Conservation (phyloP, 805 yeast genomes). For the Hanseniaspora nectarophila region DNA sequence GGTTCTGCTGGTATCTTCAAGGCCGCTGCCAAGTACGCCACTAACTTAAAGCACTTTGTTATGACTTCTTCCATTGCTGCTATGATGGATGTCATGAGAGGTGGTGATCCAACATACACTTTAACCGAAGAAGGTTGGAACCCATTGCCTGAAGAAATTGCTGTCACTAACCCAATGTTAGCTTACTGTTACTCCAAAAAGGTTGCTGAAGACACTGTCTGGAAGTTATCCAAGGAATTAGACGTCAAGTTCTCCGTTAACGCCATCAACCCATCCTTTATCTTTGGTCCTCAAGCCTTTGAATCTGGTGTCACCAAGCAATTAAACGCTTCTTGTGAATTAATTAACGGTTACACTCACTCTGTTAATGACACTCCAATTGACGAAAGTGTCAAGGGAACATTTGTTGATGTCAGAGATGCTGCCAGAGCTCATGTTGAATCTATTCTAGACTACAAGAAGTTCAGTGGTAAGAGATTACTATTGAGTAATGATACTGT, state of each 20-base stretch:
- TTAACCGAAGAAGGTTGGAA: conserved; percentile 31
- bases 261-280: conserved; percentile 31
- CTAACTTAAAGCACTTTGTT: conserved; percentile 34
- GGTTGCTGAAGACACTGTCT: conserved; percentile 40
- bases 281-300: conserved; percentile 38
- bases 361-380: conserved; percentile 21
- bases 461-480: conserved; percentile 23
- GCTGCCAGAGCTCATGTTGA: conserved; percentile 40
- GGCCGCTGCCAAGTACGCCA: conserved; percentile 32
- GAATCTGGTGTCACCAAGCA: conserved; percentile 24
- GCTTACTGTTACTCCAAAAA: conserved; percentile 36
- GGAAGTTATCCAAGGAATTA: conserved; percentile 32
- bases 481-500: conserved; percentile 3
- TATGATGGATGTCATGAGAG: conserved; percentile 15
- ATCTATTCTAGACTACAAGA: conserved; percentile 15
- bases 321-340: conserved; percentile 33
- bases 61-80: conserved; percentile 52
- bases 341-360: conserved; percentile 23
- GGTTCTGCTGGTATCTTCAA: conserved; percentile 38
- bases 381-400: conserved; percentile 23
- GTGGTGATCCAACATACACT: too few relatives aligned
- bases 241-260: conserved; percentile 28
- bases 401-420: conserved; percentile 41
- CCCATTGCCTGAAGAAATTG: conserved; percentile 25
- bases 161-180: conserved; percentile 18